Base-by-base conservation (phyloP, 768 basidiomycete genomes). In the Agrocybe praecox region DNA sequence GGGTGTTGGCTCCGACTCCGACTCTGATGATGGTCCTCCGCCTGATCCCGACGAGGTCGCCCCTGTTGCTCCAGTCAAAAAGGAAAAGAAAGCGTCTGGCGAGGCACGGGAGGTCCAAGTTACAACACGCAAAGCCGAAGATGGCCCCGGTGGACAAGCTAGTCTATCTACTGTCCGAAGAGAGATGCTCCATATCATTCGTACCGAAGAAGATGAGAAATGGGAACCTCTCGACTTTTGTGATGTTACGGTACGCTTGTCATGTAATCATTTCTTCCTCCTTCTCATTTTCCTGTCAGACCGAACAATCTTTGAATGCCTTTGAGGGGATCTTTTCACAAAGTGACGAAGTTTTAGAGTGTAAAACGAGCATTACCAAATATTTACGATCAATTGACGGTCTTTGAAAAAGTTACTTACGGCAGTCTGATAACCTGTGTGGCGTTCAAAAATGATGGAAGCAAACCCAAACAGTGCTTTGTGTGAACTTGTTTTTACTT, bases 61-160 rank as follows among this genome's bases (percentile, higher is more conserved):
- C 1, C 80, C 83, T n/a, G 59, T 73, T 5, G 69, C 77, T 29
- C 68, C 64, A 7, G 63, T 71, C 1, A 84, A 80, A 60, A 89
- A 86, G 72, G 89, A 88, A 64, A 87, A 84, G 68, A 86, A 83
- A 63, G 55, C 77, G 0, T 53, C 70, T 0, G 79, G 72, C n/a
- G 88, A 89, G 49, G 80, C 83, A 15, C 88, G 81, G 64, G 92
- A 93, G 69, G 85, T 92, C 12, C 90, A 91, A 62, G 88, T 92
- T 21, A 82, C 89, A 18, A 86, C 87, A 2, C 80, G 87, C 47
- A 90, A 86, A 72, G 68, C 76, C 8, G 89, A 90, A 49, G 89
- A 90, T 55, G 26, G 5, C 5, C 85, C 85, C 59, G 76, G 77
- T 5, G 72, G 71, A n/a, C 82, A 82, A 62, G 88, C 89, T 10